Evolutionary conservation across 2,329 filamentous ascomycete species (phyloP), one percentile per base, ranked within the genome.

Genomic region (Microdochium bolleyi): DNA sequence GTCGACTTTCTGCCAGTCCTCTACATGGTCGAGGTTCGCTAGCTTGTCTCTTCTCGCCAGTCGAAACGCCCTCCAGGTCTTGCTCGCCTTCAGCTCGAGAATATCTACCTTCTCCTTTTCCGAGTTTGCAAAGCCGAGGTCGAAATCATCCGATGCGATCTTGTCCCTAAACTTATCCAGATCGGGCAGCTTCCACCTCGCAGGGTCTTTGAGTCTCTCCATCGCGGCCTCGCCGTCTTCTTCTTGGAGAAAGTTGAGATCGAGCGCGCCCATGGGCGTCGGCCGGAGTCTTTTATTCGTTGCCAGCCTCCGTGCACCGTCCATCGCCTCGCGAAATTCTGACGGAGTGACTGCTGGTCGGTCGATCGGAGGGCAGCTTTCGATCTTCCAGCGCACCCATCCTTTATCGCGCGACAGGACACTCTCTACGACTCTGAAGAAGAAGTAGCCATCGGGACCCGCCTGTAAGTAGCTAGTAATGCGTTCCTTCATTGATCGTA

Each of bases 321-420:
- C 73, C 65, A 86, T 87, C 24, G 91, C 86, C 52, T 84, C 79
- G 38, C 84, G 69, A 65, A 91, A 92, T 49, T 86, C 80, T 25
- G 81, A 71, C 1, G 85, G 78, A 2, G 85, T 78, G 27, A 97
- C 79, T 11, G 89, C 75, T 22, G 87, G 82, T 55, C 83, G 81
- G 64, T 92, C 85, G 63, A 99, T 97, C 5, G 87, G 82, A 24
- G 90, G 89, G 66, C 94, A 99, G 59, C 86, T 89, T 67, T 96
- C 91, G 55, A 92, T 86, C 72, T 99, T 99, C 94, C 94, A 99
- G 57, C 91, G 87, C 48, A 95, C 91, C 95, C 95, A 99, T 66
- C 97, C 96, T 74, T 96, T 97, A 69, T 99, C 94, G 57, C 94
- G 82, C 24, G 90, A 89, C 27, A 99, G 81, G 30, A 99, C 92